These are phyloP conservation scores for Salix caprea DNA, from an alignment of 345 rosid genomes.

Conservation along the genomic window DNA sequence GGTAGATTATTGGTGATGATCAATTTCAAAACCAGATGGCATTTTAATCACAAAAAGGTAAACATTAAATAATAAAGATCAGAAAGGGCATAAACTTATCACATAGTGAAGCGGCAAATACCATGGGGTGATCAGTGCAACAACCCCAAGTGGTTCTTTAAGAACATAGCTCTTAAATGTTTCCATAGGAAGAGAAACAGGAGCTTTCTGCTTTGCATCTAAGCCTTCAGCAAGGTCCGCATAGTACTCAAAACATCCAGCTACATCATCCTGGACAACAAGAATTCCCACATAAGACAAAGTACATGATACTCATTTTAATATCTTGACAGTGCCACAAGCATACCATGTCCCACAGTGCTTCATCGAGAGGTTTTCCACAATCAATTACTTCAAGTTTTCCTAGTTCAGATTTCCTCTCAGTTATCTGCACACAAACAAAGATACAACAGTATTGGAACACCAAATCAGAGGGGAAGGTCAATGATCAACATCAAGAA, in stretches of 20 bases:
- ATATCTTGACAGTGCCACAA: constrained; percentile 1
- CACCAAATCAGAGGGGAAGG: not conserved
- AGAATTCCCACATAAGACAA: constrained; percentile 19
- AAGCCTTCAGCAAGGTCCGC: constrained; percentile 95
- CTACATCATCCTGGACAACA: constrained; percentile 85
- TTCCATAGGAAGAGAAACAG: constrained; percentile 78
- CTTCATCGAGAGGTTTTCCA: constrained; percentile 94
- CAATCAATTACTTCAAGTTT: constrained; percentile 84
- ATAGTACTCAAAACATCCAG: constrained; percentile 90
- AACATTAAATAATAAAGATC: not conserved
- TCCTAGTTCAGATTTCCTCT: constrained; percentile 71
- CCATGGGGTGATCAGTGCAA: constrained; percentile 96
- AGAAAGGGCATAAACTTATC: not conserved
- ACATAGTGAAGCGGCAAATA: constrained; percentile 23
- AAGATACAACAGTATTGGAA: not conserved
- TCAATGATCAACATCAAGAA: not conserved
- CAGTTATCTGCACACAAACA: constrained; percentile 47
- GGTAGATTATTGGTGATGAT: not conserved
- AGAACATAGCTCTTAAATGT: constrained; percentile 70
- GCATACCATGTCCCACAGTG: constrained; percentile 85
- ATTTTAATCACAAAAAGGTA: not conserved
- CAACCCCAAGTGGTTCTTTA: constrained; percentile 93
- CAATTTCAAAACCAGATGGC: not conserved
- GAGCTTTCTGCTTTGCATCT: constrained; percentile 85
- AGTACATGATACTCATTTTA: not conserved